Percentiles rank a stretch among this genome's conserved stretches.
Evolutionary conservation across 805 yeast genomes (phyloP).

Genomic region (Torulaspora maleeae): DNA sequence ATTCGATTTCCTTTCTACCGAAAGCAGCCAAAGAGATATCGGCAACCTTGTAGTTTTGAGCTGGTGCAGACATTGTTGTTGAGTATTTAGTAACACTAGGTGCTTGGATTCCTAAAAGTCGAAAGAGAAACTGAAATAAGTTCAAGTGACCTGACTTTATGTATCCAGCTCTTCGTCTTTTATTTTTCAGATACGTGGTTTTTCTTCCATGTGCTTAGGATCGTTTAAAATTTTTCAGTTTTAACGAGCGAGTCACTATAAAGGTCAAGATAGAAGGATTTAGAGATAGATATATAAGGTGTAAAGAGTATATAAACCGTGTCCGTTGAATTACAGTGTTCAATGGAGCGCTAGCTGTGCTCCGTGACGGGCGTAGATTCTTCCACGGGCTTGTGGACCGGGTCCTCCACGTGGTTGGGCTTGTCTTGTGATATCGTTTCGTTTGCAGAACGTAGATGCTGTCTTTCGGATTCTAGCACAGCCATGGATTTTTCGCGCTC

Average conservation of each 20-base stretch:
- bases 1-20: slow-evolving; percentile 98
- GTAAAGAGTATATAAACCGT: no score
- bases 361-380: slow-evolving; percentile 3
- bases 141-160: neutral
- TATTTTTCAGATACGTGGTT: neutral
- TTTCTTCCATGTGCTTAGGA: slow-evolving; percentile 3
- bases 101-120: neutral
- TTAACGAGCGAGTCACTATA: neutral
- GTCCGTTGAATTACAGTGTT: neutral
- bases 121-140: neutral
- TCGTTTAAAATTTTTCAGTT: slow-evolving; percentile 4
- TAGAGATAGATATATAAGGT: no score
- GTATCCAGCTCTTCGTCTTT: neutral
- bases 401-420: slow-evolving; percentile 6
- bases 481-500: slow-evolving; percentile 17
- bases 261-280: neutral
- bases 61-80: slow-evolving; percentile 50
- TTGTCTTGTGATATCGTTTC: slow-evolving; percentile 1
- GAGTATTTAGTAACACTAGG: neutral
- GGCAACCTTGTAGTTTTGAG: slow-evolving; percentile 86
- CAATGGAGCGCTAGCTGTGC: neutral
- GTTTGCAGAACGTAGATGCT: neutral
- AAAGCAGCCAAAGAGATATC: slow-evolving; percentile 98
- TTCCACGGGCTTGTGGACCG: slow-evolving; percentile 2
- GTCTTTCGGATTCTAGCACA: slow-evolving; percentile 3